Base-by-base conservation (phyloP, 2,329 filamentous ascomycete genomes). In the Fusarium begoniae region DNA sequence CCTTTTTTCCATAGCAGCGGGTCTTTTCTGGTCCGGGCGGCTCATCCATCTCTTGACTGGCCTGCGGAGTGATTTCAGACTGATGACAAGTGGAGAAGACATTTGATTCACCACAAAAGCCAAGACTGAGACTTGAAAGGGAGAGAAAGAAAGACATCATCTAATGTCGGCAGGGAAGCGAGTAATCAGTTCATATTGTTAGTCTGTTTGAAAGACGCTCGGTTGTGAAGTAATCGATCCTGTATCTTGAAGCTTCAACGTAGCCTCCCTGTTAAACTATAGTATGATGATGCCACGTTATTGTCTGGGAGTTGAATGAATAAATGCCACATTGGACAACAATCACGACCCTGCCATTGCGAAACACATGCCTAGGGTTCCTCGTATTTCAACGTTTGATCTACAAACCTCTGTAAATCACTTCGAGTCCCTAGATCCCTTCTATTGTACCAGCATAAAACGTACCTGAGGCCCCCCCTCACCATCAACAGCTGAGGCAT, bases 371-470 rank as follows among this genome's bases (percentile, higher is more conserved):
- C 43, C 38, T 37, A 38, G 68, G 66, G 47, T 63, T 68, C 57
- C 60, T 73, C 71, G 71, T 72, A 74, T 73, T 65, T 54, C 35
- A 63, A 47, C 55, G 70, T 67, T 67, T 70, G 70, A 74, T 73
- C 67, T 71, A 18, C 67, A 56, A 58, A 56, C 48, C 45, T 66
- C 56, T 56, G 38, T 41, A 24, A 67, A 74, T 74, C 62, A 67
- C 45, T 38, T 62, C 38, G 55, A 44, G 37, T 62, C 44, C 38
- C 50, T 47, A 22, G 20, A 51, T 61, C 53, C 57, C 63, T 57
- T 45, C 24, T 35, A 40, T 58, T 32, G 38, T 47, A 18, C 63
- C 63, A 65, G 72, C 68, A 75, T 75, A 59, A 68, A 56, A 57
- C 59, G 50, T 60, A 63, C 60, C 68, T 73, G 72, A 73, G 53